Evolutionary conservation across 2,329 filamentous ascomycete genomes (phyloP).

Genomic region (Colletotrichum trifolii): DNA sequence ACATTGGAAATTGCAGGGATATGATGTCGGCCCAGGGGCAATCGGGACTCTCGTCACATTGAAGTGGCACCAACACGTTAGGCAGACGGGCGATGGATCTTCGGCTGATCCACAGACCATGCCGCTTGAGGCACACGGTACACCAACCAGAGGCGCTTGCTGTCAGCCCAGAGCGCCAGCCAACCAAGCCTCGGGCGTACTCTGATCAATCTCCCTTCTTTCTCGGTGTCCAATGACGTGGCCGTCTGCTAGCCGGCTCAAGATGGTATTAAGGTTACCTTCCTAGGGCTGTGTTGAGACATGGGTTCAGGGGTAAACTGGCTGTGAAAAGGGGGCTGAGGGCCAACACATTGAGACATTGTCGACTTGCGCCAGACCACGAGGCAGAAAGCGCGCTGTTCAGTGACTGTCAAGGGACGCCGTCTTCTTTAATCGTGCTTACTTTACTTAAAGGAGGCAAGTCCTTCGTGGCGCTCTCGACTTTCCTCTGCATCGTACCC

Average conservation of each 20-base stretch:
- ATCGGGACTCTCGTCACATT: too few species aligned
- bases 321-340: conserved; percentile 12
- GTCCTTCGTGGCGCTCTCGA: too few species aligned
- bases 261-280: conserved; percentile 9
- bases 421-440: too few species aligned
- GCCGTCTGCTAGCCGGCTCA: neutral
- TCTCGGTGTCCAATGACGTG: neutral
- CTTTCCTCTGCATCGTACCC: too few species aligned
- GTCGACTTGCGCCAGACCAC: neutral
- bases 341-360: neutral
- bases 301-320: conserved; percentile 2
- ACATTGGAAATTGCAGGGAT: too few species aligned
- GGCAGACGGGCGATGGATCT: conserved; percentile 2
- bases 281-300: conserved; percentile 20
- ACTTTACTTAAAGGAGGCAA: neutral
- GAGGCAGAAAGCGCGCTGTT: neutral
- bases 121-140: neutral
- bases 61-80: too few species aligned
- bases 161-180: conserved; percentile 17
- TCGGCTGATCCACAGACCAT: conserved; percentile 2
- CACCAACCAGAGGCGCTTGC: conserved; percentile 7
- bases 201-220: too few species aligned
- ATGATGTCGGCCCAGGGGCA: too few species aligned
- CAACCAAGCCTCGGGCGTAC: neutral
- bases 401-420: neutral